These are phyloP conservation scores for Sclerotinia sclerotiorum DNA, from an alignment of 2,329 filamentous ascomycete genomes.

Conservation along the genomic window DNA sequence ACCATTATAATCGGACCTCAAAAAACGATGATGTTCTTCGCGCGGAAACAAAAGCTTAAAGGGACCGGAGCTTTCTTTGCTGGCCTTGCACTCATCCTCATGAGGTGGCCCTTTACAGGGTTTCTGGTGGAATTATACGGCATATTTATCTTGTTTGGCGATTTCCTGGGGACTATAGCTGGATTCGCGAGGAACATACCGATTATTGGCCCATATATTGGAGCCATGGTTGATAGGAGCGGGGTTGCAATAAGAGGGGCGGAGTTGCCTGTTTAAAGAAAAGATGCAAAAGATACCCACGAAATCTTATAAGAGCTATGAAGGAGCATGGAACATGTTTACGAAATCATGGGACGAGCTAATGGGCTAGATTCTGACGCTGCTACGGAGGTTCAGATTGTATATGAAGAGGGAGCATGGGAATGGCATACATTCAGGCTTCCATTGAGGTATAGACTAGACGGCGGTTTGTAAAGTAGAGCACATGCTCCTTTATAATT, in stretches of 20 bases:
- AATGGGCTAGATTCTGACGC: neutral
- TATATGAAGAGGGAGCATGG: conserved; percentile 12
- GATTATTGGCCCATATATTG: conserved; percentile 83
- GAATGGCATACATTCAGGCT: neutral
- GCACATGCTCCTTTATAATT: conserved; percentile 27
- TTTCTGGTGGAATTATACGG: conserved; percentile 92
- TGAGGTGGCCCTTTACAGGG: conserved; percentile 88
- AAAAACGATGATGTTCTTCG: conserved; percentile 94
- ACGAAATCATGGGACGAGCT: neutral
- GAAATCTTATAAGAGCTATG: neutral
- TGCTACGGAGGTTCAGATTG: neutral
- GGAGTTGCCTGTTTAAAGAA: conserved; percentile 69
- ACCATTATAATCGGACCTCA: conserved; percentile 91
- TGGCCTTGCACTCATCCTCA: conserved; percentile 80
- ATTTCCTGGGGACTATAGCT: conserved; percentile 91
- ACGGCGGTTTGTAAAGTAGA: conserved; percentile 23
- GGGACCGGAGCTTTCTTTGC: conserved; percentile 85
- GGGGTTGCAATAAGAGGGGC: conserved; percentile 70
- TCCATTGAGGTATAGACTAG: conserved; percentile 8
- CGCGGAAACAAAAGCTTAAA: conserved; percentile 86
- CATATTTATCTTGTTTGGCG: conserved; percentile 89
- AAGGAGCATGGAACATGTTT: conserved; percentile 6
- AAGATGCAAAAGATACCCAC: neutral
- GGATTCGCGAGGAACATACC: conserved; percentile 83
- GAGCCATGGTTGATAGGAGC: conserved; percentile 67